A percentile compares a stretch with the other conserved stretches of the same genome.
phyloP scores from a whole-genome alignment of 2,329 filamentous ascomycete genomes.

The Exserohilum turcica region DNA sequence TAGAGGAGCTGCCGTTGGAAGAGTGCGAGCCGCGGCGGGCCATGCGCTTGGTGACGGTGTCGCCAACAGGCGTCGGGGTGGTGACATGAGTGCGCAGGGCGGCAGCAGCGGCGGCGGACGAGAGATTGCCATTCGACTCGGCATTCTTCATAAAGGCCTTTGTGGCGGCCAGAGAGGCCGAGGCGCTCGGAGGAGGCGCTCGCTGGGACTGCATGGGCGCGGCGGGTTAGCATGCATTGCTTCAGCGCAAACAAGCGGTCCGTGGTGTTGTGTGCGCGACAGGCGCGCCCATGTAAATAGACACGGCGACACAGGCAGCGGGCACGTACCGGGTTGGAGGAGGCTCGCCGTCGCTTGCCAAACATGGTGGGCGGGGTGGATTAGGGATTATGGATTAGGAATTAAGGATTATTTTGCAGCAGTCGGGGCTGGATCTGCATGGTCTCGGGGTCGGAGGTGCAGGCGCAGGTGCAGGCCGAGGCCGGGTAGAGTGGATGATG shows the following conservation, averaged over 20 bases:
- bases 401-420: conserved; percentile 30
- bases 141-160: conserved; percentile 77
- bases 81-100: conserved; percentile 79
- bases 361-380: conserved; percentile 38
- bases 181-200: conserved; percentile 63
- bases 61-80: conserved; percentile 77
- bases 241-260: conserved; percentile 1
- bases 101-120: conserved; percentile 83
- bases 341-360: conserved; percentile 36
- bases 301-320: background rate
- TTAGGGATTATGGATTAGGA: conserved; percentile 30
- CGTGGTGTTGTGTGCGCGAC: background rate
- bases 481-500: conserved; percentile 25
- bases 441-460: conserved; percentile 8
- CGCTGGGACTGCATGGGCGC: conserved; percentile 38
- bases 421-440: conserved; percentile 33
- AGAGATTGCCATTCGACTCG: conserved; percentile 69
- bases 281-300: conserved; percentile 5
- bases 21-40: conserved; percentile 74
- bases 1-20: conserved; percentile 62
- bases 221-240: conserved; percentile 30
- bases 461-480: conserved; percentile 12
- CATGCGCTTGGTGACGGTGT: conserved; percentile 87
- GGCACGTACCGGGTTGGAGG: conserved; percentile 42
- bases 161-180: conserved; percentile 78